phyloP scores from a whole-genome alignment of 2,329 filamentous ascomycete genomes.

The Calycina marina region DNA sequence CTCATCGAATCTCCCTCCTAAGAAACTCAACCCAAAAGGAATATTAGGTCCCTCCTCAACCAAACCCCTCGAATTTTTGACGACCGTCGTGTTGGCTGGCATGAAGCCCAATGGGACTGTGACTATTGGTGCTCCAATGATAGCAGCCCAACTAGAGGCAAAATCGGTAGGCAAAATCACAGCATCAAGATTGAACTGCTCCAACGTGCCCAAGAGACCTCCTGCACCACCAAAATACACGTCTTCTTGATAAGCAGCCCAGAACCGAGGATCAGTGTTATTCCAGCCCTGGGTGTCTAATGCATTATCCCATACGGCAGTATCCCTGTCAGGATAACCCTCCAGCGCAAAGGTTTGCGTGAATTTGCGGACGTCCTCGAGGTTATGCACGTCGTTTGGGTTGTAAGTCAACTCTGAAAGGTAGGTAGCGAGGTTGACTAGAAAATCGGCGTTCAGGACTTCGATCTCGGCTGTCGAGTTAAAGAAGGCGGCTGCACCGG shows the following conservation, averaged over 20 bases:
- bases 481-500: slow-evolving; percentile 30
- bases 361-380: slow-evolving; percentile 37
- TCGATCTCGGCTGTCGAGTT: slow-evolving; percentile 11
- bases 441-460: slow-evolving; percentile 43
- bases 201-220: slow-evolving; percentile 38
- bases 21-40: slow-evolving; percentile 1
- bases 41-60: slow-evolving; percentile 1
- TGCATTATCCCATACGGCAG: slow-evolving; percentile 28
- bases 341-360: slow-evolving; percentile 33
- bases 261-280: slow-evolving; percentile 1
- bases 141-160: background rate
- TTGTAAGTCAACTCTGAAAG: slow-evolving; percentile 39
- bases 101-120: background rate
- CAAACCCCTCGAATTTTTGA: slow-evolving; percentile 1
- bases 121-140: background rate
- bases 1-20: background rate
- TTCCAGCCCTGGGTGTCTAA: background rate
- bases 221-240: background rate
- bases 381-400: slow-evolving; percentile 35
- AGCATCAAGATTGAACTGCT: slow-evolving; percentile 40
- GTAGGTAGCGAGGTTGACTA: slow-evolving; percentile 38
- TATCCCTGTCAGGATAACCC: slow-evolving; percentile 43
- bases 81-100: background rate
- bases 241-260: background rate
- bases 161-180: slow-evolving; percentile 39